Percentiles rank a stretch among this genome's conserved stretches.
Evolutionary conservation across 148 eudicot species (phyloP).

Genomic region (Amaranthus hypochondriacus): DNA sequence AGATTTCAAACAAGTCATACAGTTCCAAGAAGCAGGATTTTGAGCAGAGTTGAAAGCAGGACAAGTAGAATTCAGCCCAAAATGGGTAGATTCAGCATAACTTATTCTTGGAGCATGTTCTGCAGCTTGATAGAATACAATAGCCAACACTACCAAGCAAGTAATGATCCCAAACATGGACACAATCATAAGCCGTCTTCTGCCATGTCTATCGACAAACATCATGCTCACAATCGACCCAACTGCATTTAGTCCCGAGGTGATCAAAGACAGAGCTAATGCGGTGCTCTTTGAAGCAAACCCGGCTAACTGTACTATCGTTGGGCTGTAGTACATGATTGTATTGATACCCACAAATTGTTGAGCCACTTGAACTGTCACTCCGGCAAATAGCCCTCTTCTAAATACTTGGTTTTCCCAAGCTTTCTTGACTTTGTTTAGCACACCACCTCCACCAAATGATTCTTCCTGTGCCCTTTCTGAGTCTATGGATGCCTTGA

Average conservation of each 20-base stretch:
- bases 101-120: constrained; percentile 50
- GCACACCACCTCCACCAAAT: constrained; percentile 32
- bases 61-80: constrained; percentile 66
- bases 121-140: constrained; percentile 52
- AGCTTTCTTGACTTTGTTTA: constrained; percentile 46
- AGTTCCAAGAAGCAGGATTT: constrained; percentile 52
- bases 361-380: constrained; percentile 85
- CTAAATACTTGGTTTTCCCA: constrained; percentile 55
- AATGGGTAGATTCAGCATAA: constrained; percentile 41
- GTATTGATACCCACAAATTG: constrained; percentile 85
- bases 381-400: constrained; percentile 75
- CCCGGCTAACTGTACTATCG: constrained; percentile 83
- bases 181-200: constrained; percentile 71
- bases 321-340: constrained; percentile 85
- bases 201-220: constrained; percentile 73
- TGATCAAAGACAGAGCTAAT: constrained; percentile 73
- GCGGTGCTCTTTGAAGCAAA: constrained; percentile 80
- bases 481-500: constrained; percentile 48
- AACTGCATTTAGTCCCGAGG: constrained; percentile 70
- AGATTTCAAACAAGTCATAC: constrained; percentile 69
- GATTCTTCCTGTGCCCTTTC: constrained; percentile 53
- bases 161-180: constrained; percentile 71
- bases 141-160: constrained; percentile 51
- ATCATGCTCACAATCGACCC: constrained; percentile 76
- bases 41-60: constrained; percentile 31